These are phyloP conservation scores for Catenaria anguillulae DNA, from an alignment of 371 early-diverging fungal genomes.

Conservation along the genomic window DNA sequence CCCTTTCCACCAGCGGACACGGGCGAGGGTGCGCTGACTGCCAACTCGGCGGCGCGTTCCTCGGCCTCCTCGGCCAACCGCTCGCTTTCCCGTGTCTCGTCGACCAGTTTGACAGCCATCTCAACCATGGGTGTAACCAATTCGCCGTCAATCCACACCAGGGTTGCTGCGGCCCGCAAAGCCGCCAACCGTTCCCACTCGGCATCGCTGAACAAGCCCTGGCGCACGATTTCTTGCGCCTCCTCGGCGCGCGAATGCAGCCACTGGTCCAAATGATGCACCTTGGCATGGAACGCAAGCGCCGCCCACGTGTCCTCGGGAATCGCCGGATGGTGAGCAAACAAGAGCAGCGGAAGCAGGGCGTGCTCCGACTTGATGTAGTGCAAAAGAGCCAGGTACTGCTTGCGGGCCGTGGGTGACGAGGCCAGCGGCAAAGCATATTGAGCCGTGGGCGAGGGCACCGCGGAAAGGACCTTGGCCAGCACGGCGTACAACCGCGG, in stretches of 20 bases:
- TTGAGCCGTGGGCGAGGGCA: background rate
- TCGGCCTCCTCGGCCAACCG: background rate
- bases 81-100: background rate
- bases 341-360: background rate
- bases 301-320: conserved; percentile 2
- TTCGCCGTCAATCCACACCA: background rate
- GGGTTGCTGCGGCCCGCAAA: background rate
- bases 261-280: background rate
- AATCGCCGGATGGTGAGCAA: conserved; percentile 2
- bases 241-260: background rate
- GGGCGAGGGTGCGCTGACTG: background rate
- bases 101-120: background rate
- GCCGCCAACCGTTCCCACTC: background rate
- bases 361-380: background rate
- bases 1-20: background rate
- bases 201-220: too few species aligned
- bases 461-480: background rate
- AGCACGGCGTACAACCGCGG: background rate
- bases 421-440: background rate
- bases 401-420: too few species aligned
- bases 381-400: background rate
- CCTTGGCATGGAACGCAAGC: conserved; percentile 1
- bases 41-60: background rate
- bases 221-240: too few species aligned
- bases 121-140: background rate